phyloP scores from a whole-genome alignment of 2,329 filamentous ascomycete species.

The Neonectria coccinea region DNA sequence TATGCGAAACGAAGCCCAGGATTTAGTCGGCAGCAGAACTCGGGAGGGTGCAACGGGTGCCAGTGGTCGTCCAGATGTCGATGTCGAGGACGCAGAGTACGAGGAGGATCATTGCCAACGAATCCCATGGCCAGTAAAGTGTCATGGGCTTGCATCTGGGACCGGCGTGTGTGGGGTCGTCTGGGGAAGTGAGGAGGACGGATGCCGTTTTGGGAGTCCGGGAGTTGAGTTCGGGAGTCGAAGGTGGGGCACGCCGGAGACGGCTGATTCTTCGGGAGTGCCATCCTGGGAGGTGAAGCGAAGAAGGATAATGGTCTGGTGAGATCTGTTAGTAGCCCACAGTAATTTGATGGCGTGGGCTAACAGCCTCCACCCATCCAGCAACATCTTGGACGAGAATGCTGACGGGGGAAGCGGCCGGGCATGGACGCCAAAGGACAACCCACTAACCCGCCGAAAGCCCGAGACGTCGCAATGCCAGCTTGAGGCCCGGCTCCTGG shows the following conservation, averaged over 20 bases:
- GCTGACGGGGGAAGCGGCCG: conserved; percentile 5
- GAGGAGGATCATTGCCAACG: conserved; percentile 27
- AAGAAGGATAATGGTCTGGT: conserved; percentile 10
- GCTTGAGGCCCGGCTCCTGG: conserved; percentile 5
- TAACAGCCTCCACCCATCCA: conserved; percentile 5
- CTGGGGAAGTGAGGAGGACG: conserved; percentile 43
- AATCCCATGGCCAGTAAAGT: conserved; percentile 27
- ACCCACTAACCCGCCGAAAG: conserved; percentile 22
- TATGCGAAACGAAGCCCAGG: not conserved
- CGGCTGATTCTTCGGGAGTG: conserved; percentile 44
- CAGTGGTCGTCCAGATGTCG: conserved; percentile 9
- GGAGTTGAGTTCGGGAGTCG: conserved; percentile 47
- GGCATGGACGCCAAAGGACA: not conserved
- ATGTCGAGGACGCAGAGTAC: conserved; percentile 11
- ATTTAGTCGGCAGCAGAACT: conserved; percentile 13
- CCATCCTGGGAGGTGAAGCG: conserved; percentile 1
- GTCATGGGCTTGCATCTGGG: conserved; percentile 35
- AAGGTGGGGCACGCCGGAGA: conserved; percentile 32
- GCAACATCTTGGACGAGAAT: conserved; percentile 1
- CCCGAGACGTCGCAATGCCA: conserved; percentile 18
- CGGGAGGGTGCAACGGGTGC: conserved; percentile 8
- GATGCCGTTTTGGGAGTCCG: conserved; percentile 43
- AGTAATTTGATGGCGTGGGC: not conserved
- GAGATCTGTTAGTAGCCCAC: conserved; percentile 6
- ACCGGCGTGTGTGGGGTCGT: conserved; percentile 40